phyloP scores from a whole-genome alignment of 1,284 basidiomycete genomes.

The Lentinus polychrous region DNA sequence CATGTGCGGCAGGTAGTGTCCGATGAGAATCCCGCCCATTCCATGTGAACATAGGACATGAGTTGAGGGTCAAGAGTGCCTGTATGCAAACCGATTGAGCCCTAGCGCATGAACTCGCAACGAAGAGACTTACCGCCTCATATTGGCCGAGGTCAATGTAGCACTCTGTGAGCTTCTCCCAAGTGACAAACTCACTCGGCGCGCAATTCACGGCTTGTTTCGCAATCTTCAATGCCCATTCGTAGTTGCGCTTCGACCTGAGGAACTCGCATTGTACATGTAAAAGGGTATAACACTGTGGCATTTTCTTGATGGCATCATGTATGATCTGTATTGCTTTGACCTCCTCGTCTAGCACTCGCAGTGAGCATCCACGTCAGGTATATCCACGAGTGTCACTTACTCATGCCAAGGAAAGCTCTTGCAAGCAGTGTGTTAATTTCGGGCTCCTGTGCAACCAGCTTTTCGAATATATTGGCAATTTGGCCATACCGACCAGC shows the following conservation, averaged over 20 bases:
- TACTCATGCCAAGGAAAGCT: slow-evolving; percentile 97
- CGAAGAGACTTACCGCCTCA: slow-evolving; percentile 52
- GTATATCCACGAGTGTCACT: slow-evolving; percentile 26
- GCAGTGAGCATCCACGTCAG: background rate
- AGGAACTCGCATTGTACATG: slow-evolving; percentile 95
- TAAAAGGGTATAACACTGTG: slow-evolving; percentile 89
- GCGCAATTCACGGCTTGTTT: slow-evolving; percentile 96
- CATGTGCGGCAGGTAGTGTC: slow-evolving; percentile 73
- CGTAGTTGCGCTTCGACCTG: slow-evolving; percentile 73
- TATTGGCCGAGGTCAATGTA: slow-evolving; percentile 89
- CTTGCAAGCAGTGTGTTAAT: slow-evolving; percentile 84
- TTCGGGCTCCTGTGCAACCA: slow-evolving; percentile 83
- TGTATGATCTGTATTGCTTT: slow-evolving; percentile 96
- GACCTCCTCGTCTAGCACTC: slow-evolving; percentile 83
- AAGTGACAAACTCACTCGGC: slow-evolving; percentile 96
- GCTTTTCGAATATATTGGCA: slow-evolving; percentile 93
- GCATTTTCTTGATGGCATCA: slow-evolving; percentile 75
- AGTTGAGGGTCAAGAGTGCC: slow-evolving; percentile 93
- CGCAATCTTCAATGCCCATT: slow-evolving; percentile 92
- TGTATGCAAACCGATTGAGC: slow-evolving; percentile 17
- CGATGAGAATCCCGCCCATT: slow-evolving; percentile 95
- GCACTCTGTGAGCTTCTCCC: slow-evolving; percentile 95
- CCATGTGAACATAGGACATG: slow-evolving; percentile 99
- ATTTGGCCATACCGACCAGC: slow-evolving; percentile 83
- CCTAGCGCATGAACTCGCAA: background rate